phyloP scores from a whole-genome alignment of 1,139 yeast genomes.

The Ogataea hybrid region DNA sequence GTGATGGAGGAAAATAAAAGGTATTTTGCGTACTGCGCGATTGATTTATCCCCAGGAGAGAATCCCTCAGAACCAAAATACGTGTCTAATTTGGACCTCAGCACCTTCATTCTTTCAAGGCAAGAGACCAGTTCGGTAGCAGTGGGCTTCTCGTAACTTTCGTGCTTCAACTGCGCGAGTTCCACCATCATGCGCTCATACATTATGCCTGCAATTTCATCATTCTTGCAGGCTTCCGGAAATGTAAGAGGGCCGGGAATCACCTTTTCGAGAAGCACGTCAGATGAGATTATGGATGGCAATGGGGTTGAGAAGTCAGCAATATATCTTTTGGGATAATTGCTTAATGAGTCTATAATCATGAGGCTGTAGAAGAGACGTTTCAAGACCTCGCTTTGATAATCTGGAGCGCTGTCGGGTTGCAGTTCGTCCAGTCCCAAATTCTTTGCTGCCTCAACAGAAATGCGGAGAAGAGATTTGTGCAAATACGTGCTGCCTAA shows the following conservation, averaged over 20 bases:
- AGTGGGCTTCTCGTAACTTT: constrained; percentile 16
- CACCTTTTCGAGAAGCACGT: constrained; percentile 11
- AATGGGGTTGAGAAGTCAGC: constrained; percentile 17
- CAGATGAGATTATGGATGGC: constrained; percentile 19
- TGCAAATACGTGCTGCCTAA: constrained; percentile 23
- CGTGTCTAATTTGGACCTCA: constrained; percentile 11
- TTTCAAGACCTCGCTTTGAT: constrained; percentile 20
- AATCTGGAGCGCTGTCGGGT: constrained; percentile 1
- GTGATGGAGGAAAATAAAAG: constrained; percentile 23
- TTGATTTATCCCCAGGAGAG: constrained; percentile 6
- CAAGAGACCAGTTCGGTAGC: constrained; percentile 8
- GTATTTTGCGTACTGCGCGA: constrained; percentile 20
- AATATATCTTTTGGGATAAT: constrained; percentile 21
- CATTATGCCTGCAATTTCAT: constrained; percentile 23
- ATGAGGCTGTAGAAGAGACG: constrained; percentile 24
- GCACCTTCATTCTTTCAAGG: constrained; percentile 15
- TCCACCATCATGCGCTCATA: constrained; percentile 24
- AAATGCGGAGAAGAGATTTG: constrained; percentile 17
- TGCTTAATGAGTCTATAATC: constrained; percentile 24
- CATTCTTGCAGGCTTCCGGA: constrained; percentile 12
- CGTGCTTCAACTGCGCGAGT: constrained; percentile 22
- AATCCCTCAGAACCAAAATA: constrained; percentile 13
- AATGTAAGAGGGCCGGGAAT: not conserved
- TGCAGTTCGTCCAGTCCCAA: constrained; percentile 18
- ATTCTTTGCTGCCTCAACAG: constrained; percentile 19